Evolutionary conservation across 805 yeast genomes (phyloP).

Genomic region (Brettanomyces bruxellensis): DNA sequence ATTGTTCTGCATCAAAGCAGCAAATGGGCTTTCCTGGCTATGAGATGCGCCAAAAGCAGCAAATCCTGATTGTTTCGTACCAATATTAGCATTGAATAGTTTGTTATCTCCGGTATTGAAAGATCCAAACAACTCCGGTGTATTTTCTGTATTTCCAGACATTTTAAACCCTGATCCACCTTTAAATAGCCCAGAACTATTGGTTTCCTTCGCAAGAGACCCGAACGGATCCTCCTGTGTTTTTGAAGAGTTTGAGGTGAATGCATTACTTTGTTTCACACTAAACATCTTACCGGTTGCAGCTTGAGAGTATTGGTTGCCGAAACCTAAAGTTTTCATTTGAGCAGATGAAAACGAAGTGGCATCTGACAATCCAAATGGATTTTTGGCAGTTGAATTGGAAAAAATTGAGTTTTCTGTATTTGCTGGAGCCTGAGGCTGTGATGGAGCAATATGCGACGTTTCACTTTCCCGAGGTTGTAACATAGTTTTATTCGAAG

Average conservation of each 20-base stretch:
- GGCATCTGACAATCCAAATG: conserved; percentile 2
- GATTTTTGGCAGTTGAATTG: conserved; percentile 1
- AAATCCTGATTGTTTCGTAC: no score
- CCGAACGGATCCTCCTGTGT: no score
- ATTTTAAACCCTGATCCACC: neutral
- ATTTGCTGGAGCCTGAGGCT: neutral
- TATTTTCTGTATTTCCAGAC: neutral
- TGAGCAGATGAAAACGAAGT: conserved; percentile 1
- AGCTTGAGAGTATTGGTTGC: no score
- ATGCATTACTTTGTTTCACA: no score
- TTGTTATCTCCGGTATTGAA: no score
- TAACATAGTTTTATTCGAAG: no score
- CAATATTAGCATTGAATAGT: no score
- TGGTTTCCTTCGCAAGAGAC: neutral
- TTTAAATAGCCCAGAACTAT: neutral
- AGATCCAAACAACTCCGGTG: neutral
- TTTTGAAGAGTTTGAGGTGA: no score
- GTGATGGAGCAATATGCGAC: neutral
- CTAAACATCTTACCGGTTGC: no score
- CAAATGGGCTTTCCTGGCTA: no score
- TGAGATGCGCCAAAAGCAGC: no score
- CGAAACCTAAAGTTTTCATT: neutral
- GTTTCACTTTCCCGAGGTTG: no score
- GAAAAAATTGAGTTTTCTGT: neutral
- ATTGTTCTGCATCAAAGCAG: neutral